These are phyloP conservation scores for Ganoderma resinaceum DNA, from an alignment of 1,284 basidiomycete species.

Conservation along the genomic window DNA sequence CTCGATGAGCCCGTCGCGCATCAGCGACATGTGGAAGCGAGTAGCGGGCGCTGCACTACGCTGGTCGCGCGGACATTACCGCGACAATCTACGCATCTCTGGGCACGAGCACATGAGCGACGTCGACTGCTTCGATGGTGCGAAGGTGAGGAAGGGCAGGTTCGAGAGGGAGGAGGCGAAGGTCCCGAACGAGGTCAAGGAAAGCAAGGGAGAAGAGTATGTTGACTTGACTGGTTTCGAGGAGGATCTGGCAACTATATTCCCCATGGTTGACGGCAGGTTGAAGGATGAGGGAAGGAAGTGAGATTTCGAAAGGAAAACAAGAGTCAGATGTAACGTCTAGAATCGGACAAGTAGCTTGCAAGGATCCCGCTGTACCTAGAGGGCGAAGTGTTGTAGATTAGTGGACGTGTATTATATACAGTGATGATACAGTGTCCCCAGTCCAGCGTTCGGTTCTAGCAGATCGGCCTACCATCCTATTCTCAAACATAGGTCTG, in stretches of 20 bases:
- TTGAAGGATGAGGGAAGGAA: conserved; percentile 65
- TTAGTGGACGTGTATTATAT: neutral
- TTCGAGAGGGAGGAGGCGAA: conserved; percentile 35
- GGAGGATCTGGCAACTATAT: conserved; percentile 68
- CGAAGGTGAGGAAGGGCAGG: conserved; percentile 43
- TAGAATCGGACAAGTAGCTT: neutral
- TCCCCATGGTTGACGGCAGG: conserved; percentile 77
- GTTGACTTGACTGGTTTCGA: conserved; percentile 36
- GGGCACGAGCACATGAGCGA: conserved; percentile 79
- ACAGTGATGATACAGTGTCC: conserved; percentile 5
- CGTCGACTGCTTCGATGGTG: conserved; percentile 79
- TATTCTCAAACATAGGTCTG: neutral
- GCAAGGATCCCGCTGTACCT: neutral
- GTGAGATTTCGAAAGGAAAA: conserved; percentile 17
- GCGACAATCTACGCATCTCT: conserved; percentile 66
- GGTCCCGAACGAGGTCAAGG: conserved; percentile 36
- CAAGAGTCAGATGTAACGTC: neutral
- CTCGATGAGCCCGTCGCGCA: conserved; percentile 30
- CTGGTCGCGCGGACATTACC: conserved; percentile 60
- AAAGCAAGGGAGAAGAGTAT: neutral
- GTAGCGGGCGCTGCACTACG: conserved; percentile 53
- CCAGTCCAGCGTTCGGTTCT: neutral
- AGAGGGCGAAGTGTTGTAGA: neutral
- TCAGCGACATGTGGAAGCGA: conserved; percentile 56
- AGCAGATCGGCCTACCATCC: neutral